These are phyloP conservation scores for Neocucurbitaria cava DNA, from an alignment of 2,329 filamentous ascomycete species.

Conservation along the genomic window DNA sequence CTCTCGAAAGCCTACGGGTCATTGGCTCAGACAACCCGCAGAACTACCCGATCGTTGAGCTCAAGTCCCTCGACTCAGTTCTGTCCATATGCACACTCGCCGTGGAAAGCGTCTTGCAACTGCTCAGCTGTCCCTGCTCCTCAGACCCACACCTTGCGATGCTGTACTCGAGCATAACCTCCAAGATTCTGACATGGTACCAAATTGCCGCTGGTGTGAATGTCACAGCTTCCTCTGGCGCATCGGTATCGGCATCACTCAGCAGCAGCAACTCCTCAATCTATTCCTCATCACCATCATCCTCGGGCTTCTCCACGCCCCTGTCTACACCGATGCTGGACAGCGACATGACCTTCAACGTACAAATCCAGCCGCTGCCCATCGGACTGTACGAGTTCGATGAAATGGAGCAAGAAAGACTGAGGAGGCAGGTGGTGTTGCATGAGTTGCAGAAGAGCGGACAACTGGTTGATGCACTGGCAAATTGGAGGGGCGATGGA, in stretches of 20 bases:
- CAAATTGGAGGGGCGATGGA: conserved; percentile 31
- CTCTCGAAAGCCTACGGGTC: conserved; percentile 39
- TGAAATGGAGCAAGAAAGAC: conserved; percentile 32
- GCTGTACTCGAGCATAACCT: conserved; percentile 45
- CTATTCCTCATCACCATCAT: conserved; percentile 16
- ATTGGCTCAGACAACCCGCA: conserved; percentile 22
- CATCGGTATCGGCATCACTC: conserved; percentile 15
- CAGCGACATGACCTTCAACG: conserved; percentile 22
- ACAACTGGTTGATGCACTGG: conserved; percentile 38
- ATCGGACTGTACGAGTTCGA: conserved; percentile 39
- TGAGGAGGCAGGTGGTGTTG: conserved; percentile 35
- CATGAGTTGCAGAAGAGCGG: conserved; percentile 38
- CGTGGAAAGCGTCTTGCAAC: conserved; percentile 34
- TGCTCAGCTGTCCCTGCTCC: conserved; percentile 40
- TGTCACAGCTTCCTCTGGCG: conserved; percentile 14
- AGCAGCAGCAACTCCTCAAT: conserved; percentile 18
- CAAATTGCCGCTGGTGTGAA: conserved; percentile 37
- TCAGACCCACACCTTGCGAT: conserved; percentile 44
- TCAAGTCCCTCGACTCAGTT: conserved; percentile 36
- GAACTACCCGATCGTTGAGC: conserved; percentile 20
- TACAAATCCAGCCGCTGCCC: conserved; percentile 32
- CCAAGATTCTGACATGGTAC: conserved; percentile 44
- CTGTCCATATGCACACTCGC: conserved; percentile 37
- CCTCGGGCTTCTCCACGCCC: conserved; percentile 25
- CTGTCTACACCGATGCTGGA: conserved; percentile 23